phyloP scores from a whole-genome alignment of 2,329 filamentous ascomycete genomes.

The Tolypocladium inflatum region DNA sequence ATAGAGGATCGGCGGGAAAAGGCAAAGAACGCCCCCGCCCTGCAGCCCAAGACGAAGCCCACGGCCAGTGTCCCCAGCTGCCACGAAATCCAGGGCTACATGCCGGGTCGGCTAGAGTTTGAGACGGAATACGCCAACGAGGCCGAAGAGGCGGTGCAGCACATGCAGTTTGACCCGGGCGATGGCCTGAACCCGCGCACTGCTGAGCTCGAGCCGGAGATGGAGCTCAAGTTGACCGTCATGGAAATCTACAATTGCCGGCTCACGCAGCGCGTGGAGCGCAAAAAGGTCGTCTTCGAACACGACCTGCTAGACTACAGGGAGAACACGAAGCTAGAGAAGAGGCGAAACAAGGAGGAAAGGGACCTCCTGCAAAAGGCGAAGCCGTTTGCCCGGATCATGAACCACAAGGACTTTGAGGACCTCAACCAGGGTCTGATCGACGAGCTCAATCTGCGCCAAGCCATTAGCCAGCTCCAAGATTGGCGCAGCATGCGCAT shows the following conservation, averaged over 20 bases:
- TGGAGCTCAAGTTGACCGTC: constrained; percentile 93
- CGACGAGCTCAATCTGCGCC: constrained; percentile 82
- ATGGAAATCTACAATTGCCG: constrained; percentile 98
- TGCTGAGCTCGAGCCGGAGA: constrained; percentile 84
- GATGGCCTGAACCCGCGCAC: constrained; percentile 82
- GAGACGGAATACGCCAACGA: constrained; percentile 98
- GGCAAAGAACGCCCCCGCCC: constrained; percentile 71
- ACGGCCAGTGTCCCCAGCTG: constrained; percentile 92
- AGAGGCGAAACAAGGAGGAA: constrained; percentile 94
- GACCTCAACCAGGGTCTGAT: constrained; percentile 75
- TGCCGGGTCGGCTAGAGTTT: constrained; percentile 95
- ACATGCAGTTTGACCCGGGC: constrained; percentile 96
- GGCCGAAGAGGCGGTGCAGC: constrained; percentile 93
- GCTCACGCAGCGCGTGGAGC: constrained; percentile 79
- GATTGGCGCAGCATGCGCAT: constrained; percentile 87
- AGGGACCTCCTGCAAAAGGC: constrained; percentile 83
- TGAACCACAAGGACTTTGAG: constrained; percentile 89
- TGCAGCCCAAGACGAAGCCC: constrained; percentile 88
- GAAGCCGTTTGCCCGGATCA: constrained; percentile 93
- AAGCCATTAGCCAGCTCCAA: constrained; percentile 83
- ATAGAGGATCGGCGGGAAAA: constrained; percentile 89
- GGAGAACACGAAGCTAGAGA: constrained; percentile 81
- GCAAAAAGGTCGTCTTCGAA: constrained; percentile 95
- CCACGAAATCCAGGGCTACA: constrained; percentile 97
- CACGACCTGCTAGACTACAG: constrained; percentile 89